phyloP scores from a whole-genome alignment of 306 rosid genomes.

The Quillaja saponaria region DNA sequence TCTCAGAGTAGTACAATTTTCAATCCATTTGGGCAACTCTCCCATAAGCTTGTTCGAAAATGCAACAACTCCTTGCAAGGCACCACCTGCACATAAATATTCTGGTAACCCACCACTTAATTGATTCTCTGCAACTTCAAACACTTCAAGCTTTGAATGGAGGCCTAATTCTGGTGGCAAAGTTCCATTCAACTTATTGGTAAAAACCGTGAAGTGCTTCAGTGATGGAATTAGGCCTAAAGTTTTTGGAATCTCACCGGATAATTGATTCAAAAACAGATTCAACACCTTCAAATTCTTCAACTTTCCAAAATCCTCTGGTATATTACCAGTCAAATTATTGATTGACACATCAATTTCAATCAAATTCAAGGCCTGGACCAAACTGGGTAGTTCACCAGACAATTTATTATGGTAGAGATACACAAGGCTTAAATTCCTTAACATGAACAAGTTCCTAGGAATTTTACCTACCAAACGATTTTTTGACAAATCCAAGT shows the following conservation, averaged over 20 bases:
- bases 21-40: conserved; percentile 57
- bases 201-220: conserved; percentile 42
- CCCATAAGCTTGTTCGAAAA: conserved; percentile 64
- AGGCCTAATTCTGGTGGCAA: conserved; percentile 75
- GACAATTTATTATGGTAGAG: conserved; percentile 56
- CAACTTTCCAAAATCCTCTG: conserved; percentile 54
- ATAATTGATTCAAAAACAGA: conserved; percentile 52
- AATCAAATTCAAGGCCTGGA: conserved; percentile 49
- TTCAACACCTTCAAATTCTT: conserved; percentile 39
- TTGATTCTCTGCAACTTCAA: conserved; percentile 67
- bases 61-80: conserved; percentile 51
- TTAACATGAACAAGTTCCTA: conserved; percentile 42
- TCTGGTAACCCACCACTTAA: conserved; percentile 64
- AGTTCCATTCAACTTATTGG: conserved; percentile 65
- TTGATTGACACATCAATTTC: conserved; percentile 48
- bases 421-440: conserved; percentile 39
- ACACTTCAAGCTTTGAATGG: conserved; percentile 51
- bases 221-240: conserved; percentile 53
- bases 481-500: conserved; percentile 55
- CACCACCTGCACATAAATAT: conserved; percentile 60
- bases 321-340: conserved; percentile 68
- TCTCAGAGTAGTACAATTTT: conserved; percentile 50
- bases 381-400: conserved; percentile 55
- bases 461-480: conserved; percentile 65
- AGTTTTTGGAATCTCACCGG: conserved; percentile 61